A percentile compares a stretch with the other conserved stretches of the same genome.
phyloP scores from a whole-genome alignment of 2,329 filamentous ascomycete genomes.

The Penicillium sp. region DNA sequence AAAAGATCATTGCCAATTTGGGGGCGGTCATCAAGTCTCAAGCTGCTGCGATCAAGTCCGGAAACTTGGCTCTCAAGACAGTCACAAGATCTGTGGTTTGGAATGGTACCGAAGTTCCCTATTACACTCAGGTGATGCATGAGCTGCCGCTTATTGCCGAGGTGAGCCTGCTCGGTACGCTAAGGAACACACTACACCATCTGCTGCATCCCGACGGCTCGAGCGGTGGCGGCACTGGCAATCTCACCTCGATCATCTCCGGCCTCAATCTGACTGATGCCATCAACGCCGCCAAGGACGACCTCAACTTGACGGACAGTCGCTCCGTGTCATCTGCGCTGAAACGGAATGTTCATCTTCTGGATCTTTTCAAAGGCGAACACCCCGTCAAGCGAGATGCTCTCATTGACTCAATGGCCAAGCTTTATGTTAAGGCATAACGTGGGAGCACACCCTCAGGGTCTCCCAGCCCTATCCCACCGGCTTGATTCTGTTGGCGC shows the following conservation, averaged over 20 bases:
- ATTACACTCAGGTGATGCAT: slow-evolving; percentile 32
- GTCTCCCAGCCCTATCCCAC: too few relatives aligned
- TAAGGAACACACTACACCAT: slow-evolving; percentile 28
- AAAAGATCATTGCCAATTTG: slow-evolving; percentile 27
- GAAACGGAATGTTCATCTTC: slow-evolving; percentile 12
- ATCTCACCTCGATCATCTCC: slow-evolving; percentile 8
- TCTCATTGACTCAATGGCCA: slow-evolving; percentile 11
- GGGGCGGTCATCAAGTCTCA: slow-evolving; percentile 22
- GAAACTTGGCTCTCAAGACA: slow-evolving; percentile 24
- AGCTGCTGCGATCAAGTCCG: slow-evolving; percentile 19
- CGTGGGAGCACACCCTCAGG: not conserved
- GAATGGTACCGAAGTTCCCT: slow-evolving; percentile 28
- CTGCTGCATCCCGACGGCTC: slow-evolving; percentile 4
- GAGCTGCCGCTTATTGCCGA: slow-evolving; percentile 26
- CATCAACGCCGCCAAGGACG: slow-evolving; percentile 4
- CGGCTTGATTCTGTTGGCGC: too few relatives aligned
- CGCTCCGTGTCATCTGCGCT: slow-evolving; percentile 5
- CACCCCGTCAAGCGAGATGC: slow-evolving; percentile 13
- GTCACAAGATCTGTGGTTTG: slow-evolving; percentile 24
- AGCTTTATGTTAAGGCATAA: slow-evolving; percentile 5
- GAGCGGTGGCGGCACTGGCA: slow-evolving; percentile 9
- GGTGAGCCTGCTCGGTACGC: slow-evolving; percentile 20
- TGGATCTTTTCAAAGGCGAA: slow-evolving; percentile 7
- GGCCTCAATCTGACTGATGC: slow-evolving; percentile 4
- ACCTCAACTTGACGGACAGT: not conserved